phyloP scores from a whole-genome alignment of 2,329 filamentous ascomycete species.

The Fusarium sp. region DNA sequence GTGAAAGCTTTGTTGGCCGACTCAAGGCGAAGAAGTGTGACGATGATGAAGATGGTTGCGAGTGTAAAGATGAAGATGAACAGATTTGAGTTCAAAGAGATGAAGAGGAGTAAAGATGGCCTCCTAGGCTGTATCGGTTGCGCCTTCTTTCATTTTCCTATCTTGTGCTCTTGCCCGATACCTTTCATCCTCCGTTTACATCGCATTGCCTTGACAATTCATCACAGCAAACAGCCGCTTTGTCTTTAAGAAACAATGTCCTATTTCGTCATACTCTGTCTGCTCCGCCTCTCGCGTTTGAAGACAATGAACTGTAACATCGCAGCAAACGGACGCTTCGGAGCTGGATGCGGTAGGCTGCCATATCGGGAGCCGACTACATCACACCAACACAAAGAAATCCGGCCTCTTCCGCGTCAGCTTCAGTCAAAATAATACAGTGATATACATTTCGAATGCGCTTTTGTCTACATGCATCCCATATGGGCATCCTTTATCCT shows the following conservation, averaged over 20 bases:
- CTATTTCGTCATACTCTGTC: not conserved
- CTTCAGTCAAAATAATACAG: conserved; percentile 47
- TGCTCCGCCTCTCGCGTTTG: conserved; percentile 13
- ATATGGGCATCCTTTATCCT: conserved; percentile 36
- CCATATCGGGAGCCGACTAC: not conserved
- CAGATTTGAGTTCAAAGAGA: not conserved
- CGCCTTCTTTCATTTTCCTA: not conserved
- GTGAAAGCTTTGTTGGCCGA: not conserved
- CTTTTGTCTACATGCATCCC: conserved; percentile 50
- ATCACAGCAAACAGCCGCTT: not conserved
- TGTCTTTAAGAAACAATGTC: not conserved
- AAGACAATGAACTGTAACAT: not conserved
- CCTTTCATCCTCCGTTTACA: not conserved
- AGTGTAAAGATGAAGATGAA: not conserved
- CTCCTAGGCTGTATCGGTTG: not conserved
- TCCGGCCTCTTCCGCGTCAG: conserved; percentile 8
- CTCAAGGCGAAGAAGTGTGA: not conserved
- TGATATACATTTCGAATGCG: conserved; percentile 54
- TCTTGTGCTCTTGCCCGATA: not conserved
- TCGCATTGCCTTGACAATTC: not conserved
- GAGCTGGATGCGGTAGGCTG: not conserved
- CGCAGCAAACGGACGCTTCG: conserved; percentile 18
- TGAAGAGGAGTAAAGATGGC: not conserved
- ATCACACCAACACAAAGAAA: conserved; percentile 15
- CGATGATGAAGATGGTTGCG: not conserved